A percentile compares a stretch with the other conserved stretches of the same genome.
These are phyloP conservation scores for Teunomyces cretensis DNA, from an alignment of 805 yeast species.

Conservation along the genomic window DNA sequence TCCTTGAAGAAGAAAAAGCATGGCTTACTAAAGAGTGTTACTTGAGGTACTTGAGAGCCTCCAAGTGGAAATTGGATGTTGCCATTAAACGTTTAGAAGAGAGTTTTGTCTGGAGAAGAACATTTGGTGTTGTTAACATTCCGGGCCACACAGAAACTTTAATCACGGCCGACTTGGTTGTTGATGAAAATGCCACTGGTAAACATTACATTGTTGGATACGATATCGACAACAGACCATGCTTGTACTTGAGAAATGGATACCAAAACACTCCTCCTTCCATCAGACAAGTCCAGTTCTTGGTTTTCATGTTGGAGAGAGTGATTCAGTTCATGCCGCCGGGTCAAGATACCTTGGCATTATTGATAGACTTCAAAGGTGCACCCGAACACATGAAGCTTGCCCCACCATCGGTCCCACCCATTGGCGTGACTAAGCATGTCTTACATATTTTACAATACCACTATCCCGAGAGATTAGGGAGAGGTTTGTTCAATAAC, in stretches of 20 bases:
- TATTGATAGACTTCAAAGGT: constrained; percentile 88
- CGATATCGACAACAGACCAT: constrained; percentile 88
- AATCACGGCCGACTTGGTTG: constrained; percentile 55
- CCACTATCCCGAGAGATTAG: constrained; percentile 60
- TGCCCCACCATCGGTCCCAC: constrained; percentile 46
- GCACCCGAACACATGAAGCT: constrained; percentile 51
- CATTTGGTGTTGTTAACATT: constrained; percentile 63
- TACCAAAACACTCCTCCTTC: constrained; percentile 92
- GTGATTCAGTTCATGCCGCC: constrained; percentile 94
- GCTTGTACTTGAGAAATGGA: constrained; percentile 89
- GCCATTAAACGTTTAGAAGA: constrained; percentile 73
- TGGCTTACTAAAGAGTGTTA: constrained; percentile 95
- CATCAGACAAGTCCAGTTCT: constrained; percentile 90
- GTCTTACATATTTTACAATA: constrained; percentile 52
- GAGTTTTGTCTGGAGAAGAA: constrained; percentile 90
- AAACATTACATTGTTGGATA: constrained; percentile 89
- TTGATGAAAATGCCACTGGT: constrained; percentile 83
- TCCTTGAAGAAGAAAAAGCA: constrained; percentile 60
- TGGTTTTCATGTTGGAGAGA: constrained; percentile 89
- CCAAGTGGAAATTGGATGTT: constrained; percentile 79
- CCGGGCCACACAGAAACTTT: constrained; percentile 37
- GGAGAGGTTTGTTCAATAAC: constrained; percentile 52
- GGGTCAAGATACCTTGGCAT: constrained; percentile 91
- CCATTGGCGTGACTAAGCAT: constrained; percentile 49
- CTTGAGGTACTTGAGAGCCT: constrained; percentile 85